Base-by-base conservation (phyloP, 164 flowering plant genomes). In the Chloranthus sessilifolius region DNA sequence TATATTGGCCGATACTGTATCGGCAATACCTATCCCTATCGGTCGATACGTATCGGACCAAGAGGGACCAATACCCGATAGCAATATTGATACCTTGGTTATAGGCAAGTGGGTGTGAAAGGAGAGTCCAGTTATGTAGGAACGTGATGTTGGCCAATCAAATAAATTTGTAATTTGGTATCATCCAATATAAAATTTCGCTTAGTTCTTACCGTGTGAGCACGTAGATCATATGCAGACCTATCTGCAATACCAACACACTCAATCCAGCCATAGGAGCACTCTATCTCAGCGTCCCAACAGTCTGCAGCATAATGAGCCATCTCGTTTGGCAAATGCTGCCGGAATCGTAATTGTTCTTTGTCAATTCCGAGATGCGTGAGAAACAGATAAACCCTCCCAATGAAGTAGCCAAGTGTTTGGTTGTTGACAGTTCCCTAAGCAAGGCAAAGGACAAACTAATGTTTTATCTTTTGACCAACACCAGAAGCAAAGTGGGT, bases 241-340 rank as follows among this genome's bases (percentile, higher is more conserved):
- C 97, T 80, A 69, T 92, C 99, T 30, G 99, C 99, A 66, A 92
- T 92, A 31, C 97, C 97, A 62, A 92, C 95, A 80, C 95, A 92
- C 48, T 89, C 95, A 58, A 92, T 82, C 97, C 99, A 94, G 24
- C 99, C 99, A 75, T 79, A 82, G 5, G 99, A 94, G 52, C 87
- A 75, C 62, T 89, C 95, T 42, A 94, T 89, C 70, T 94, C 99
- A 55, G 99, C 99, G 77, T 89, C 99, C 99, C 99, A 92, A 63
- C 99, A 92, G 59, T 92, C 97, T 20, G 91, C 91, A 48, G 97
- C 97, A 82, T 94, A 94, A 55, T 94, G 97, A 28, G 99, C 96
- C 99, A 92, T 92, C 72, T 92, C 99, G 61, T 92, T 88, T 27
- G 95, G 84, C 43, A 92, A 85, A 62, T 88, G 99, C 68, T 92